Base-by-base conservation (phyloP, 2,329 filamentous ascomycete genomes). In the Fusarium sublunatum region DNA sequence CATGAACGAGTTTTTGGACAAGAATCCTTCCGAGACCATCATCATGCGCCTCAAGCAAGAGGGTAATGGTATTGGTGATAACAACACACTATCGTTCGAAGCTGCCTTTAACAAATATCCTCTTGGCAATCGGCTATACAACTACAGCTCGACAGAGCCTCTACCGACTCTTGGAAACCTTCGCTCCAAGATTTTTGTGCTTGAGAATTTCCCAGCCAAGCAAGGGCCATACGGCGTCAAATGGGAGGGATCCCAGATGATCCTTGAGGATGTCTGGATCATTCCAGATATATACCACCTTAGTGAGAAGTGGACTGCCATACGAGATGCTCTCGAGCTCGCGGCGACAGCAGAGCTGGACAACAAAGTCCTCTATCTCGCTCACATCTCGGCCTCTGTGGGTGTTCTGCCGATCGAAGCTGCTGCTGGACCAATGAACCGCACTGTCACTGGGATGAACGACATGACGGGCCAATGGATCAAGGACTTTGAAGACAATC, bases 31-130 rank as follows among this genome's bases (percentile, higher is more conserved):
- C 11, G 80, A 83, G 69, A 72, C 78, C n/a, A 71, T 84, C 52
- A 58, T 84, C 45, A 76, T 84, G 78, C 81, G 82, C 2, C 73
- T 84, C 53, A 83, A 83, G 71, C 76, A 83, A 45, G 82, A 84
- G 60, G 78, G 75, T 10, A 43, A 56, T 4, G 76, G 78, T 7
- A 59, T 82, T 29, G 72, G 76, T 58, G 11, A 58, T 47, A 60
- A 70, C 48, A 75, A 77, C 68, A 73, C 72, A 25, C 56, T 74
- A 11, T 71, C 77, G n/a, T 84, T 83, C 48, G 76, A 82, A 58
- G 75, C 78, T 22, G 78, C 79, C 47, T 79, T 83, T 65, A 75
- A 79, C 64, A 65, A 72, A 50, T 79, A 82, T 68, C 74, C 75
- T 32, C 67, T 75, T 12, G 64, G 71, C 2, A 61, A 73, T 39